Conservation (phyloP, 1,284 basidiomycete species). For the Psilocybe mexicana region DNA sequence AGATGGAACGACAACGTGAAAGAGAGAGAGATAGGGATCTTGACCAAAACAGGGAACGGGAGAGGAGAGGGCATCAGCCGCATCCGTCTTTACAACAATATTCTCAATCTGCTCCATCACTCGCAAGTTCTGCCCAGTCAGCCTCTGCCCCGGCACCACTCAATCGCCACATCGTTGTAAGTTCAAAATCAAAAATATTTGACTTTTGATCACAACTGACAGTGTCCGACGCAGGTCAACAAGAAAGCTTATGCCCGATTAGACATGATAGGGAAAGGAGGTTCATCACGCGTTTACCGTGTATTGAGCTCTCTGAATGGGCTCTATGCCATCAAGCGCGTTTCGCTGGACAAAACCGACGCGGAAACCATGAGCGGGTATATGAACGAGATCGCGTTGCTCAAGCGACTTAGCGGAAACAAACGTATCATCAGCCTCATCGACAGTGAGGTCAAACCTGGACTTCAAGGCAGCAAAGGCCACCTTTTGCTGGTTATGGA, state of each 20-base stretch:
- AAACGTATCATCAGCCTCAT: slow-evolving; percentile 86
- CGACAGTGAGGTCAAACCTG: slow-evolving; percentile 78
- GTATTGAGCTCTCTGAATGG: slow-evolving; percentile 78
- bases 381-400: slow-evolving; percentile 89
- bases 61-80: slow-evolving; percentile 29
- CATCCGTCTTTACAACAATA: slow-evolving; percentile 29
- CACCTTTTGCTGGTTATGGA: slow-evolving; percentile 88
- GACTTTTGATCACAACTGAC: neutral
- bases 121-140: slow-evolving; percentile 22
- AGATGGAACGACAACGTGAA: slow-evolving; percentile 33
- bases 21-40: slow-evolving; percentile 30
- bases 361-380: slow-evolving; percentile 87
- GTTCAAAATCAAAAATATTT: slow-evolving; percentile 13
- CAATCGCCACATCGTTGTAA: slow-evolving; percentile 39
- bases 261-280: slow-evolving; percentile 88
- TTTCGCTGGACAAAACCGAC: slow-evolving; percentile 84
- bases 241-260: slow-evolving; percentile 80
- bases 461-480: slow-evolving; percentile 65
- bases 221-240: slow-evolving; percentile 58
- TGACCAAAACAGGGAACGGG: slow-evolving; percentile 21
- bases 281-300: slow-evolving; percentile 91
- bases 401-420: slow-evolving; percentile 87
- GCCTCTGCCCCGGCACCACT: slow-evolving; percentile 21
- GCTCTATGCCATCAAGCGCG: slow-evolving; percentile 87
- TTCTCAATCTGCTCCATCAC: slow-evolving; percentile 24